Base-by-base conservation (phyloP, 2,329 filamentous ascomycete species). In the Fusarium oxysporum region DNA sequence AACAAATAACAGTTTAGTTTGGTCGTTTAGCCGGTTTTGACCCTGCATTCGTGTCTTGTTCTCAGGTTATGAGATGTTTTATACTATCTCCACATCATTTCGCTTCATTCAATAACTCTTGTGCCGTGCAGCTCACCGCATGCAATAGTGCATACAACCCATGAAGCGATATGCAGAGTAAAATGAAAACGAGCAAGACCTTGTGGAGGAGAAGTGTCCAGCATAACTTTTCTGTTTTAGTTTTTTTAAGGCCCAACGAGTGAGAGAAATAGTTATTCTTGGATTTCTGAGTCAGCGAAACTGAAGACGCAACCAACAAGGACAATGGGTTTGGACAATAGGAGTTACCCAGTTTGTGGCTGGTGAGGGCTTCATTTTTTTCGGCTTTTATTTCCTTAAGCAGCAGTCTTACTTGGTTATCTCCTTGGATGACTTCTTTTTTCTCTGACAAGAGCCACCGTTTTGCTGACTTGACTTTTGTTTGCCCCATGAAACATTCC, bases 101-200 rank as follows among this genome's bases (percentile, higher is more conserved):
- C 71, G 72, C 72, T 75, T 74, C 61, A 45, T 55, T 50, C 71
- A 37, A 54, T 57, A 63, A 57, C 45, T 71, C 69, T 71, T 72
- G 71, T 73, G 57, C 65, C 44, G 35, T 44, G 48, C 60, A 71
- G 66, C 70, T 73, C 71, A 74, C 71, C 71, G 71, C 71, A 73
- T 68, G 43, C 48, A 37, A 64, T 43, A 60, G 44, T 70, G 66
- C 66, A 73, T 73, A 44, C n/a, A 30, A 38, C 63, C 54, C 60
- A 62, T 75, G 59, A 69, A 62, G 62, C 64, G 58, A 76, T 70
- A 76, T 76, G 74, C 74, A 73, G 32, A 56, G 58, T 71, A 63
- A 76, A 73, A 76, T 76, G 74, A 76, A 71, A 63, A 67, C 61
- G 45, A 59, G 64, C 62, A 67, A 65, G 32, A 44, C 28, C 35